These are phyloP conservation scores for Penicillium sp. DNA, from an alignment of 2,329 filamentous ascomycete genomes.

Conservation along the genomic window DNA sequence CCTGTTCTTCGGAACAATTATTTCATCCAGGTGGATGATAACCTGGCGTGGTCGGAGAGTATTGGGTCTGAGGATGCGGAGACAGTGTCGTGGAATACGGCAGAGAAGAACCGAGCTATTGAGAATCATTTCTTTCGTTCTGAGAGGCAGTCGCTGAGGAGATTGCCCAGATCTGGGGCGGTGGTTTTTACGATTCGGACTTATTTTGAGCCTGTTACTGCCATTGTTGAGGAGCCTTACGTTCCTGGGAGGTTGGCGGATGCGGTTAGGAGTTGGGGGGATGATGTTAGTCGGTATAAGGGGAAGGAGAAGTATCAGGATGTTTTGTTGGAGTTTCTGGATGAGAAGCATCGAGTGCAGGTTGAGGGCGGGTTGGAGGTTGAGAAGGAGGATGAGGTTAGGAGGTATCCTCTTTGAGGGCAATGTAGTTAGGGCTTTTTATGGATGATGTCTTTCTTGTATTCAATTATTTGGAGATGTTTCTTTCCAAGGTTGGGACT, in stretches of 20 bases:
- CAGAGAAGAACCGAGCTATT: constrained; percentile 70
- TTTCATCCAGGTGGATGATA: constrained; percentile 82
- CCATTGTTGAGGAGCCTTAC: constrained; percentile 67
- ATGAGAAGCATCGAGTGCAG: constrained; percentile 71
- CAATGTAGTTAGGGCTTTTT: neutral
- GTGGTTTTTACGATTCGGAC: constrained; percentile 75
- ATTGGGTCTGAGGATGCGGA: constrained; percentile 70
- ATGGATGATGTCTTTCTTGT: neutral
- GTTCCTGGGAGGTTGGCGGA: constrained; percentile 76
- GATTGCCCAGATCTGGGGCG: constrained; percentile 58
- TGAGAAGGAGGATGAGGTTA: constrained; percentile 58
- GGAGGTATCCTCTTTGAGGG: constrained; percentile 59
- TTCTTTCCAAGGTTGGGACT: neutral
- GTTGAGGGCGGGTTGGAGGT: constrained; percentile 63
- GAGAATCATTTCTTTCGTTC: constrained; percentile 74
- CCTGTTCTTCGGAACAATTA: constrained; percentile 74
- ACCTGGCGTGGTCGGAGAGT: constrained; percentile 70
- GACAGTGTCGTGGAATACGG: constrained; percentile 69
- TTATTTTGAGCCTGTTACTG: constrained; percentile 71
- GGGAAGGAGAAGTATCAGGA: constrained; percentile 71
- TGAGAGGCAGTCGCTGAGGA: constrained; percentile 67
- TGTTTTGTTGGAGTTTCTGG: constrained; percentile 73
- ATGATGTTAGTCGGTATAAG: constrained; percentile 74
- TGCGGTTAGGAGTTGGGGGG: constrained; percentile 76
- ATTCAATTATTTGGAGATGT: neutral